Percentiles rank a stretch among this genome's conserved stretches.
These are phyloP conservation scores for Prunus mongolica DNA, from an alignment of 306 rosid species.

Conservation along the genomic window DNA sequence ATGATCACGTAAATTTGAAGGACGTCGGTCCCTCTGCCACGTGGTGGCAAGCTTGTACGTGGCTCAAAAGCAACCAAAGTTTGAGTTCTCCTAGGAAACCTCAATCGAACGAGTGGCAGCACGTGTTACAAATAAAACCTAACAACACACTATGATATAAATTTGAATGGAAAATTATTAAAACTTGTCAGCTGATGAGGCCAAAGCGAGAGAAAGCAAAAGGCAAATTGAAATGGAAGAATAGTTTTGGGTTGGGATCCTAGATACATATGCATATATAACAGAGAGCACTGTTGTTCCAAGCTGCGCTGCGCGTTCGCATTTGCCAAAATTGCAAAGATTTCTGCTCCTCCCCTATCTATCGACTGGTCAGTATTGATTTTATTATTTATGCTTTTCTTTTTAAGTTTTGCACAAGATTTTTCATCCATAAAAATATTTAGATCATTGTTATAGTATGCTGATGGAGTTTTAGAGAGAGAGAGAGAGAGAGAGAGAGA, in stretches of 20 bases:
- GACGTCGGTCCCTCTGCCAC: neutral
- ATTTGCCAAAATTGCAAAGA: too few species aligned
- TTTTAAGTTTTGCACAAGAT: too few species aligned
- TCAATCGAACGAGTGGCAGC: conserved; percentile 12
- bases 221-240: neutral
- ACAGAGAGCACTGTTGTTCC: too few species aligned
- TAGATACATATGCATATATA: too few species aligned
- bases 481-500: too few species aligned
- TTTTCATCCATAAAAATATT: neutral
- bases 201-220: neutral
- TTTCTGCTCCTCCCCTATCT: too few species aligned
- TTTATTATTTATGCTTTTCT: too few species aligned
- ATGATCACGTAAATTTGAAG: neutral
- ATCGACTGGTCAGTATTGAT: too few species aligned
- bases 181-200: too few species aligned
- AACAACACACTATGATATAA: neutral
- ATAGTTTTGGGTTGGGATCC: neutral
- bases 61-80: conserved; percentile 4
- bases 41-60: conserved; percentile 20
- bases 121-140: conserved; percentile 16
- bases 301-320: too few species aligned
- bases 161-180: neutral
- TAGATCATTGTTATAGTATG: neutral
- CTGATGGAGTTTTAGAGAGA: too few species aligned
- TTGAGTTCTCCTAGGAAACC: neutral